Base-by-base conservation (phyloP, 2,329 filamentous ascomycete genomes). In the Drechslerella coelobrocha region DNA sequence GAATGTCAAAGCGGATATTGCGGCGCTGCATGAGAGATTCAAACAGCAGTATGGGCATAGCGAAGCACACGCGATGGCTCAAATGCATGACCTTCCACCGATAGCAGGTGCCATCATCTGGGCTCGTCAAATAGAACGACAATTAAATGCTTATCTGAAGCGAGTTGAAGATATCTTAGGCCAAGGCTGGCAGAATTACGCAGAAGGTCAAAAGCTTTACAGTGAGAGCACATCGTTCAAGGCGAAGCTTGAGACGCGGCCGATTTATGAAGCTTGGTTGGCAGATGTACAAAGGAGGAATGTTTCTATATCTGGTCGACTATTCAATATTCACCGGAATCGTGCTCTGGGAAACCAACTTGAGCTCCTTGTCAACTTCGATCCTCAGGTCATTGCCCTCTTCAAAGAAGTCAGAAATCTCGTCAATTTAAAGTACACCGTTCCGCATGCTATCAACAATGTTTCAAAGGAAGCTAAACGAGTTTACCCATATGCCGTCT, bases 21-120 rank as follows among this genome's bases (percentile, higher is more conserved):
- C 90, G 45, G 88, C 88, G 2, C 84, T 99, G 26, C 95, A 99
- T 76, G 92, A 97, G 81, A 89, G 94, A 27, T 99, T 97, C 83
- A 99, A 97, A 81, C 92, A 96, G 78, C 94, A 99, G 78, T 99
- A 99, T 79, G 95, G 92, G 1, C 92, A 97, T 78, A 97, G 95
- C 0, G 94, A 99, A 80, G 92, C 94, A 1, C 93, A 97, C 78
- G 92, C 92, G 2, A 99, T 99, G 95, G 92, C 94, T 1, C 93
- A 97, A 79, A 84, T 99, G 63, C 92, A 93, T 72, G 94, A 99
- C 79, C 83, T 99, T 14, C 94, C 94, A 0, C 94, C 95, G 0
- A 92, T 99, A 0, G 96, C 94, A 2, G 95, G 94, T 62, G 93
- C 93, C 34, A 97, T 99, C 74, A 95, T 99, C 57, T 97, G 94